A percentile compares a stretch with the other conserved stretches of the same genome.
These are phyloP conservation scores for Boletellus ananiceps DNA, from an alignment of 768 basidiomycete genomes.

Conservation along the genomic window DNA sequence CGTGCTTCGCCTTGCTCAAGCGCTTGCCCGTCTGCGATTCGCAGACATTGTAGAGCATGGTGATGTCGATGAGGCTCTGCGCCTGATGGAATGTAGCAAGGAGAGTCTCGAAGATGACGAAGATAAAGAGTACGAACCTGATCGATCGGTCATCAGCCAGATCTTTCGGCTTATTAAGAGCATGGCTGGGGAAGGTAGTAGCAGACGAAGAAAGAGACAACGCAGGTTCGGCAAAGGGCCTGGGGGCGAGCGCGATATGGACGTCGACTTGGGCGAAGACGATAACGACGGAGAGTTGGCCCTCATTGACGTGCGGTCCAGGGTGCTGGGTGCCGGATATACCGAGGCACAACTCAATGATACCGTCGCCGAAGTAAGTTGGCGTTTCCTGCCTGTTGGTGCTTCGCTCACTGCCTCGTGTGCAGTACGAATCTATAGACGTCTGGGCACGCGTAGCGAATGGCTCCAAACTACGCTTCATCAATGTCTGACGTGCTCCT, in stretches of 20 bases:
- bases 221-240: slow-evolving; percentile 66
- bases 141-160: slow-evolving; percentile 75
- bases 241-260: slow-evolving; percentile 65
- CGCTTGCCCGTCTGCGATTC: slow-evolving; percentile 87
- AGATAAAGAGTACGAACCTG: slow-evolving; percentile 62
- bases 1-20: slow-evolving; percentile 90
- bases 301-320: slow-evolving; percentile 83
- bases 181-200: slow-evolving; percentile 54
- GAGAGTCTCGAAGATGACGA: slow-evolving; percentile 82
- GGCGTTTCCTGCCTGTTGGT: neutral
- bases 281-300: slow-evolving; percentile 68
- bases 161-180: slow-evolving; percentile 90
- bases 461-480: slow-evolving; percentile 74
- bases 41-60: slow-evolving; percentile 71
- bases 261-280: slow-evolving; percentile 64
- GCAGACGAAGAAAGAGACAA: slow-evolving; percentile 38
- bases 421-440: slow-evolving; percentile 82
- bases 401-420: slow-evolving; percentile 5
- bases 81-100: slow-evolving; percentile 96
- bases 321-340: slow-evolving; percentile 82
- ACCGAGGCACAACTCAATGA: slow-evolving; percentile 89
- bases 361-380: slow-evolving; percentile 70
- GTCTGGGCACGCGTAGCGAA: slow-evolving; percentile 82
- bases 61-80: slow-evolving; percentile 95
- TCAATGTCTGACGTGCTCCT: slow-evolving; percentile 25